phyloP scores from a whole-genome alignment of 1,284 basidiomycete species.

The Boletus nobilissimus region DNA sequence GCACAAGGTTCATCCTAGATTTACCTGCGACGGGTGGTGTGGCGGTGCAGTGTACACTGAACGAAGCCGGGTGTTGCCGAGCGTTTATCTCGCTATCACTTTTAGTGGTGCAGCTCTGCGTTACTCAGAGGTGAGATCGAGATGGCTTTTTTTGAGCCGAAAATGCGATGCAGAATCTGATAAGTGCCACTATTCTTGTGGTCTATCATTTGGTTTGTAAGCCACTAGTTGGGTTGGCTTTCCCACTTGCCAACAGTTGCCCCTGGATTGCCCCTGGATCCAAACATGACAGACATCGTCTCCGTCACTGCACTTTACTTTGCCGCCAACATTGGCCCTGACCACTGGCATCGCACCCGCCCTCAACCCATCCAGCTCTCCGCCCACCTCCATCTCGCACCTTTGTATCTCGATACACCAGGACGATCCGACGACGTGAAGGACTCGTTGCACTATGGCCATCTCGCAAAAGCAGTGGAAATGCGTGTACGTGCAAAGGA shows the following conservation, averaged over 20 bases:
- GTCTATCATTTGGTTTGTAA: too few relatives aligned
- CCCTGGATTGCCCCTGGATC: neutral
- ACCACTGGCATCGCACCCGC: conserved; percentile 59
- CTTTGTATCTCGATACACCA: conserved; percentile 50
- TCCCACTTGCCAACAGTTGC: neutral
- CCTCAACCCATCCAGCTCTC: conserved; percentile 54
- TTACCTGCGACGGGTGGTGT: too few relatives aligned
- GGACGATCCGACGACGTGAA: conserved; percentile 56
- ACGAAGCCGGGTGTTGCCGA: too few relatives aligned
- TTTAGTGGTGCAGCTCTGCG: too few relatives aligned
- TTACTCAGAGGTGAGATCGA: too few relatives aligned
- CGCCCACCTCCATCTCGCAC: conserved; percentile 54
- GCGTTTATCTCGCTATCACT: too few relatives aligned
- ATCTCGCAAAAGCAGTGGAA: conserved; percentile 56
- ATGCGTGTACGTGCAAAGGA: conserved; percentile 38
- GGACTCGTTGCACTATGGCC: conserved; percentile 62
- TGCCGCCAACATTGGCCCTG: conserved; percentile 53
- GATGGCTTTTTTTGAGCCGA: too few relatives aligned
- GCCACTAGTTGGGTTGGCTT: neutral
- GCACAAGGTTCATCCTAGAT: too few relatives aligned
- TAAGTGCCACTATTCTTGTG: too few relatives aligned
- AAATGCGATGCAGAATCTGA: too few relatives aligned
- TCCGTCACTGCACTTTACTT: conserved; percentile 55
- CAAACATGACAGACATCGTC: conserved; percentile 49
- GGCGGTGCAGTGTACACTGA: too few relatives aligned